Evolutionary conservation across 164 flowering plant genomes (phyloP), one percentile per base, ranked within the genome.

Genomic region (Aristolochia californica): DNA sequence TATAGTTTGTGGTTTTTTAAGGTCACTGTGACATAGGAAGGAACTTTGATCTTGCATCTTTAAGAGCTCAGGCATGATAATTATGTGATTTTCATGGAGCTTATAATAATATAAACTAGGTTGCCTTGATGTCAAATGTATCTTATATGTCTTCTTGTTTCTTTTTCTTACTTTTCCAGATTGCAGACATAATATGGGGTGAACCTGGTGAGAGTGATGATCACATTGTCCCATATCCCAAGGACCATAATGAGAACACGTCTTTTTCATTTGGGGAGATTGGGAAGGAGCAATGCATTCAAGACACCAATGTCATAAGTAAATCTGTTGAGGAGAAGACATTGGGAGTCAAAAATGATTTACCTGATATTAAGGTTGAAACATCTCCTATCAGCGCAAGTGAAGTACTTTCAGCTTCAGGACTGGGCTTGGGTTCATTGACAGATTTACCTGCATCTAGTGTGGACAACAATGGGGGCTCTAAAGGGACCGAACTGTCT

Each of bases 191-290:
- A 57, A 66, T 72, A 21, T 83, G 95, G 93, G 90, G 79, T 71
- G 88, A 78, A 45, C 66, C 82, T 66, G 67, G 68, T 61, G 82
- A 58, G 49, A 74, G 63, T 71, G 90, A 75, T 59, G 91, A 87
- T 67, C 90, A 82, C 75, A 82, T 85, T 68, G 97, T 90, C 50
- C 93, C 88, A 62, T 77, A 74, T 58, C 78, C 81, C 61, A 47
- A 50, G 62, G 44, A 43, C 27, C 67, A 55, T 60, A 56, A 30
- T 57, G 63, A 48, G 28, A 58, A 60, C 57, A 66, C 50, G 23
- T 38, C 58, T 53, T 24, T 57, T 57, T 20, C 55, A 56, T 57
- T 57, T 57, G 58, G 50, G 66, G 77, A 70, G 62, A 69, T 62
- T 48, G 51, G 53, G 34, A 81, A 79, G 70, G 84, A 77, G 73